Evolutionary conservation across 306 rosid genomes (phyloP).

Genomic region (Morella rubra): DNA sequence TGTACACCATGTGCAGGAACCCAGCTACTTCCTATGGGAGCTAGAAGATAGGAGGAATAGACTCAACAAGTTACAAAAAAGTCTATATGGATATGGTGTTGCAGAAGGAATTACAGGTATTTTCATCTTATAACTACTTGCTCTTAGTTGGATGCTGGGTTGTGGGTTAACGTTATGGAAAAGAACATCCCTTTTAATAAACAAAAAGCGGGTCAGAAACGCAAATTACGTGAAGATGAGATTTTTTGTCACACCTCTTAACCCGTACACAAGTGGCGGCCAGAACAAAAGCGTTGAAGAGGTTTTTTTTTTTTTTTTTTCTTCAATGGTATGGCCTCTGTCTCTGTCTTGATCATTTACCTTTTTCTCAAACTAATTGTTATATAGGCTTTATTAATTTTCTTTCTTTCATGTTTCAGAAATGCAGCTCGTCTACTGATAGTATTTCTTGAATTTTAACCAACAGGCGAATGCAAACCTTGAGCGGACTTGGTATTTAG

Average conservation of each 20-base stretch:
- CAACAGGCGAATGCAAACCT: neutral
- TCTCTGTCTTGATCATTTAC: neutral
- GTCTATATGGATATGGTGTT: conserved; percentile 68
- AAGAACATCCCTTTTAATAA: conserved; percentile 7
- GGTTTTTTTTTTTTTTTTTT: neutral
- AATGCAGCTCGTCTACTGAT: too few species aligned
- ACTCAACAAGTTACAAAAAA: conserved; percentile 58
- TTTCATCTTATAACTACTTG: conserved; percentile 12
- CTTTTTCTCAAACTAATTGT: neutral
- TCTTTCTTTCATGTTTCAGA: neutral
- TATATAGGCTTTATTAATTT: neutral
- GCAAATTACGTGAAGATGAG: conserved; percentile 78
- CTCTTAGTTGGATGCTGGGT: neutral
- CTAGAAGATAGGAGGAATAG: conserved; percentile 69
- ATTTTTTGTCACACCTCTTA: conserved; percentile 50
- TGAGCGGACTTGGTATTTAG: too few species aligned
- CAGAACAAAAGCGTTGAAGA: conserved; percentile 68
- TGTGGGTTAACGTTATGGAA: conserved; percentile 9
- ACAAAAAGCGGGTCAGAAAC: conserved; percentile 66
- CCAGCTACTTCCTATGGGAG: conserved; percentile 54
- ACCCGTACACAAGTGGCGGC: conserved; percentile 74
- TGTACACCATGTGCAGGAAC: conserved; percentile 40
- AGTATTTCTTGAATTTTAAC: neutral
- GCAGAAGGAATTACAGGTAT: conserved; percentile 77
- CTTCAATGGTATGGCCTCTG: neutral